These are phyloP conservation scores for Epichloe aotearoae DNA, from an alignment of 2,329 filamentous ascomycete genomes.

Conservation along the genomic window DNA sequence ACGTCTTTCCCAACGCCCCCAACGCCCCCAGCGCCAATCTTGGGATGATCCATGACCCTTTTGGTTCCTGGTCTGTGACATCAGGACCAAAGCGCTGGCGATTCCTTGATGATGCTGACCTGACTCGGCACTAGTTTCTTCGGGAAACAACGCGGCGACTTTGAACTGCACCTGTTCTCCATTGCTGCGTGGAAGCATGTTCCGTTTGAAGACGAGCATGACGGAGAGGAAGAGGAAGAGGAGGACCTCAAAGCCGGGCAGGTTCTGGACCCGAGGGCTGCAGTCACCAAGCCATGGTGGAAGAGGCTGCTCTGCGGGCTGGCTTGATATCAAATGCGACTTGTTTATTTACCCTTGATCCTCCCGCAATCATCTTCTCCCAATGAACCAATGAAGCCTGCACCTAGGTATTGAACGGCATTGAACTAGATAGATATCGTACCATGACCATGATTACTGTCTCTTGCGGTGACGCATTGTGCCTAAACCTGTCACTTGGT, in stretches of 20 bases:
- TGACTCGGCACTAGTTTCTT: conserved; percentile 47
- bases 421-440: neutral
- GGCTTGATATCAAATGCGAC: conserved; percentile 3
- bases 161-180: conserved; percentile 24
- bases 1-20: conserved; percentile 10
- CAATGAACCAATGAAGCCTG: neutral
- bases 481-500: too few species aligned
- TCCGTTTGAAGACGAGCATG: neutral
- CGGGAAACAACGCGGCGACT: conserved; percentile 56
- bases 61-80: too few species aligned
- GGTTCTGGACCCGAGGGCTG: neutral
- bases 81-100: too few species aligned
- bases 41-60: too few species aligned
- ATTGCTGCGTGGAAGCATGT: conserved; percentile 15
- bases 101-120: conserved; percentile 10
- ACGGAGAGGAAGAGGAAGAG: conserved; percentile 5
- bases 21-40: too few species aligned
- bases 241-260: conserved; percentile 6
- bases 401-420: neutral
- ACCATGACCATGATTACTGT: too few species aligned
- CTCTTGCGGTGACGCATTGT: too few species aligned
- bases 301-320: conserved; percentile 16
- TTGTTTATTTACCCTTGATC: too few species aligned
- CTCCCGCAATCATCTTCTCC: too few species aligned
- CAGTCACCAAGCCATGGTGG: conserved; percentile 11